These are phyloP conservation scores for Leersia perrieri DNA, from an alignment of 176 grass and related monocot species.

Conservation along the genomic window DNA sequence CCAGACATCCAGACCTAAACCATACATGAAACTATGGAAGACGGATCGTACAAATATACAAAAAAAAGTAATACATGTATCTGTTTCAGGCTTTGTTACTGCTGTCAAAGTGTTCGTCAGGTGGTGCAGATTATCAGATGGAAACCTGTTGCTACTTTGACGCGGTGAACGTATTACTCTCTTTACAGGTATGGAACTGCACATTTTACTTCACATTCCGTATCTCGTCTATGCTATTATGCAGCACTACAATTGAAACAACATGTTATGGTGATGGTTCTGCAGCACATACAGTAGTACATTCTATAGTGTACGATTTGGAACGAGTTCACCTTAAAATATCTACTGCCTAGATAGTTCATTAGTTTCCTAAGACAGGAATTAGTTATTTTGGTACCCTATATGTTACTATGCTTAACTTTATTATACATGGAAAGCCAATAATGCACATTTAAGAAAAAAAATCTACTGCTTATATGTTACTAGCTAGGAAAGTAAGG, in stretches of 20 bases:
- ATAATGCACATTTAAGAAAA: too few relatives aligned
- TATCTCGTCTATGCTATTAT: background rate
- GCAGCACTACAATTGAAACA: background rate
- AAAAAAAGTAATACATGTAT: background rate
- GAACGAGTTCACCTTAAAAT: background rate
- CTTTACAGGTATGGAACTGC: conserved; percentile 49
- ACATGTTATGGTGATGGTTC: background rate
- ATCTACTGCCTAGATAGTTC: background rate
- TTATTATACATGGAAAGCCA: too few relatives aligned
- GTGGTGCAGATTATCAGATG: conserved; percentile 37
- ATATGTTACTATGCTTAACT: too few relatives aligned
- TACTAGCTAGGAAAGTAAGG: too few relatives aligned
- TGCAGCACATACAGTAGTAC: background rate
- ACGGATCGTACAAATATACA: background rate
- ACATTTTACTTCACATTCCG: background rate
- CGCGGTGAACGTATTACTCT: conserved; percentile 53
- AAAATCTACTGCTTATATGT: too few relatives aligned
- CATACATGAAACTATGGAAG: conserved; percentile 12
- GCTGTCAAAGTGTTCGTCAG: conserved; percentile 46
- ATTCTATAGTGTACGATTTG: background rate
- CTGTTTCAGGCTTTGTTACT: conserved; percentile 57
- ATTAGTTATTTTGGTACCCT: background rate
- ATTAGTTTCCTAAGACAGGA: background rate
- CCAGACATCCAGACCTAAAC: conserved; percentile 14
- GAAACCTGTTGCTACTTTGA: conserved; percentile 34